Percentiles rank a stretch among this genome's conserved stretches.
These are phyloP conservation scores for Saccharomycopsis crataegensis DNA, from an alignment of 1,139 yeast species.

Conservation along the genomic window DNA sequence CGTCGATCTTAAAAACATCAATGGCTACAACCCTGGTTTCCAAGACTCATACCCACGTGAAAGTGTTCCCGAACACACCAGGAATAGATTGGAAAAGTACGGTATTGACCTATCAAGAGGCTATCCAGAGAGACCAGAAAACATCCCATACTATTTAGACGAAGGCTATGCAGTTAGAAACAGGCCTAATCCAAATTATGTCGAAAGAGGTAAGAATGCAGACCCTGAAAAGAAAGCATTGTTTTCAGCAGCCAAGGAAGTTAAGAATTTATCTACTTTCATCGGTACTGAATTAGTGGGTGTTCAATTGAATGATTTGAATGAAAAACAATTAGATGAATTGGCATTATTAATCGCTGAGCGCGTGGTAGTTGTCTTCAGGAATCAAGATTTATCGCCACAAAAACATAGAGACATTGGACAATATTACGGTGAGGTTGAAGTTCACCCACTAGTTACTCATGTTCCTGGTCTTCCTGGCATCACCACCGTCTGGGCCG, in stretches of 20 bases:
- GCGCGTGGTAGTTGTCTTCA: slow-evolving; percentile 42
- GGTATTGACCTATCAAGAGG: slow-evolving; percentile 39
- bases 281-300: slow-evolving; percentile 52
- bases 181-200: slow-evolving; percentile 33
- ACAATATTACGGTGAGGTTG: slow-evolving; percentile 39
- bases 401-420: slow-evolving; percentile 40
- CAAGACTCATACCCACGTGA: neutral
- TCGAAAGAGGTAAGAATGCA: slow-evolving; percentile 42
- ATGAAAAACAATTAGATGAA: slow-evolving; percentile 46
- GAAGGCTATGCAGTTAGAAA: slow-evolving; percentile 42
- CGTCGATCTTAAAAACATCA: neutral
- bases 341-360: slow-evolving; percentile 44
- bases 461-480: slow-evolving; percentile 40
- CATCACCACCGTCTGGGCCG: slow-evolving; percentile 46
- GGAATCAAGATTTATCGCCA: slow-evolving; percentile 41
- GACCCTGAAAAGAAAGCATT: slow-evolving; percentile 48
- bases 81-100: slow-evolving; percentile 31
- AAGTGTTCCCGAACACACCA: slow-evolving; percentile 31
- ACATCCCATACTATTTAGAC: slow-evolving; percentile 42
- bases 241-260: slow-evolving; percentile 44
- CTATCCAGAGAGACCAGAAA: slow-evolving; percentile 36
- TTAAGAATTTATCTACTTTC: slow-evolving; percentile 39
- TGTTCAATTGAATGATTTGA: slow-evolving; percentile 41
- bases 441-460: slow-evolving; percentile 40
- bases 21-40: slow-evolving; percentile 1